A percentile compares a stretch with the other conserved stretches of the same genome.
phyloP scores from a whole-genome alignment of 352 stramenopile genomes.

The Phytopythium helicoides region DNA sequence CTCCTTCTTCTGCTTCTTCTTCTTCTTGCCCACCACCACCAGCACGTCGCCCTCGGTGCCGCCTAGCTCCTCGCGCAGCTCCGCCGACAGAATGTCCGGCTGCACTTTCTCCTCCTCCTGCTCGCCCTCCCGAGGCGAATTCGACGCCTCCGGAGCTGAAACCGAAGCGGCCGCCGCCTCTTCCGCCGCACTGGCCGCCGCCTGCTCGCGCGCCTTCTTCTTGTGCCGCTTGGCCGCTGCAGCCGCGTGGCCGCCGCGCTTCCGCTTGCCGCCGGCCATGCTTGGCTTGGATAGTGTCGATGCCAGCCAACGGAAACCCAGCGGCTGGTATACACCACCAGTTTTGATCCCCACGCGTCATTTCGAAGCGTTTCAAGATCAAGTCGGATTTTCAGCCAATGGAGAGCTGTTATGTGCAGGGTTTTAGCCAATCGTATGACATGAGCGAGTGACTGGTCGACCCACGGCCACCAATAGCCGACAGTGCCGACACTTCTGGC shows the following conservation, averaged over 20 bases:
- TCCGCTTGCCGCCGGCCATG: slow-evolving; percentile 67
- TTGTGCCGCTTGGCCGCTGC: slow-evolving; percentile 40
- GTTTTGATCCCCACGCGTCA: too few relatives aligned
- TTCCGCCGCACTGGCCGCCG: slow-evolving; percentile 9
- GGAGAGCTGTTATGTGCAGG: too few relatives aligned
- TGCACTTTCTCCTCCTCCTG: slow-evolving; percentile 12
- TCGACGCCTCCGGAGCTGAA: too few relatives aligned
- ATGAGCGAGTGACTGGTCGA: background rate
- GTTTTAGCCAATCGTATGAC: slow-evolving; percentile 15
- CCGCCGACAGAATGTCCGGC: slow-evolving; percentile 53
- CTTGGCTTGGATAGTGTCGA: background rate
- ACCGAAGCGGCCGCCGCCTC: slow-evolving; percentile 7
- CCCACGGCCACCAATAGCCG: slow-evolving; percentile 26
- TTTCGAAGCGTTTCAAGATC: slow-evolving; percentile 31
- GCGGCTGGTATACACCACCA: too few relatives aligned
- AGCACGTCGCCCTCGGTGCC: slow-evolving; percentile 54
- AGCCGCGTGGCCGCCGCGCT: slow-evolving; percentile 27
- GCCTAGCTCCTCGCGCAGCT: slow-evolving; percentile 66
- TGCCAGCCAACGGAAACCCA: slow-evolving; percentile 6
- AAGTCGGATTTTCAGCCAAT: too few relatives aligned
- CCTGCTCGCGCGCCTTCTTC: slow-evolving; percentile 42
- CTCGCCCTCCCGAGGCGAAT: slow-evolving; percentile 10
- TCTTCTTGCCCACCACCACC: slow-evolving; percentile 56
- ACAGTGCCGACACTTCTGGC: too few relatives aligned
- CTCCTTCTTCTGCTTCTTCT: slow-evolving; percentile 38